Conservation (phyloP, 139 green algal species). For the Zygnema cylindricum region DNA sequence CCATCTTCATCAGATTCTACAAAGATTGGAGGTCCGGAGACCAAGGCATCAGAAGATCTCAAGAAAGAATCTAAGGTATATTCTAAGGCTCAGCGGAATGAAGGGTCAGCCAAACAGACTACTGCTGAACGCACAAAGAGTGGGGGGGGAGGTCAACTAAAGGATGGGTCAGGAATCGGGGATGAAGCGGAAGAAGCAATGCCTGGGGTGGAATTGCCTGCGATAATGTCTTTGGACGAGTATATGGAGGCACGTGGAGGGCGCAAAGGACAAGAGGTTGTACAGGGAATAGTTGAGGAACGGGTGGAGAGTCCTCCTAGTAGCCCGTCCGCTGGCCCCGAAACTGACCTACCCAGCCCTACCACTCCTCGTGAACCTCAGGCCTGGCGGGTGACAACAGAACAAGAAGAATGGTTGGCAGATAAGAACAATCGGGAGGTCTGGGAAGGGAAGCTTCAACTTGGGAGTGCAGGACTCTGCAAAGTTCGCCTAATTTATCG, state of each 20-base stretch:
- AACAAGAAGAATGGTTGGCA: neutral
- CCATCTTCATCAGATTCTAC: neutral
- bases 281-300: neutral
- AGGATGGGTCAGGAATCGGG: neutral
- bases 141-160: neutral
- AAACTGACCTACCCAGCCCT: neutral
- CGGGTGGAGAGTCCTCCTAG: neutral
- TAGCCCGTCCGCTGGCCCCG: neutral
- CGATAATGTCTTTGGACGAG: slow-evolving; percentile 23
- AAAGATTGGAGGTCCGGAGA: neutral
- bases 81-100: neutral
- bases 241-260: slow-evolving; percentile 28
- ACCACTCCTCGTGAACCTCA: neutral
- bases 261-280: neutral
- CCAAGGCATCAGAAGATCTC: neutral
- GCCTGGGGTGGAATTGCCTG: neutral
- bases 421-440: slow-evolving; percentile 7
- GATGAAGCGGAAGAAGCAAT: neutral
- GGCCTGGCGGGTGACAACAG: neutral
- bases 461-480: neutral
- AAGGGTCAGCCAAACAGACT: neutral
- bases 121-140: no score
- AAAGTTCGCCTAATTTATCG: neutral
- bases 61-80: neutral
- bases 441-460: neutral